Evolutionary conservation across 345 rosid species (phyloP), one percentile per base, ranked within the genome.

Genomic region (Brassica cretica): DNA sequence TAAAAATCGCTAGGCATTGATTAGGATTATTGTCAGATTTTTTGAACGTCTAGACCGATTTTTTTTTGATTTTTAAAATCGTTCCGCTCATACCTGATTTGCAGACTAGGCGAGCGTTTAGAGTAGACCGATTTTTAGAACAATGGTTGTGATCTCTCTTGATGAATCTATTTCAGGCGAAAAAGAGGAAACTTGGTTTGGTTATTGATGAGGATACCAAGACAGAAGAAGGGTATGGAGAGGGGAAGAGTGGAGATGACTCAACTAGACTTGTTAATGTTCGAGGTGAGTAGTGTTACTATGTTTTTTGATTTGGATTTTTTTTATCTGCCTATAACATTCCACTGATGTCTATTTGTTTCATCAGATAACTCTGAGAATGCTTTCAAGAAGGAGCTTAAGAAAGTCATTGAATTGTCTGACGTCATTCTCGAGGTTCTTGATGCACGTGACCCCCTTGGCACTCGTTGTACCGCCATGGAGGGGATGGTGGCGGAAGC

Each of bases 391-490:
- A 95, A 91, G 90, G 99, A 95, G 81, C 81, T 95, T 88, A 96
- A 82, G 74, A 95, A 90, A 76, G 99, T 95, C 27, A 84, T 93
- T 68, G 99, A 93, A 80, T 85, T 83, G 78, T 93, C 98, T 8
- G 98, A 95, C 86, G 98, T 95, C 77, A 91, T 93, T 79, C 55
- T 95, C 84, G 99, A 95, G 86, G 94, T 95, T 80, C 90, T 95
- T 64, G 98, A 95, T 86, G 96, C 97, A 1, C 86, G 98, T 41
- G 99, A 95, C 81, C 98, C 99, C 25, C 85, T 91, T 33, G 96
- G 99, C 49, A 93, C 96, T 32, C 94, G 99, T 8, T 93, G 99
- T 80, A 82, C 84, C 46, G 97, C 88, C 70, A 90, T 93, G 98
- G 99, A 95, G 83, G 90, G 84, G 75, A 86, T 95, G 94, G 99